Evolutionary conservation across 2,329 filamentous ascomycete species (phyloP), one percentile per base, ranked within the genome.

Genomic region (Mycosphaerella arachidis): DNA sequence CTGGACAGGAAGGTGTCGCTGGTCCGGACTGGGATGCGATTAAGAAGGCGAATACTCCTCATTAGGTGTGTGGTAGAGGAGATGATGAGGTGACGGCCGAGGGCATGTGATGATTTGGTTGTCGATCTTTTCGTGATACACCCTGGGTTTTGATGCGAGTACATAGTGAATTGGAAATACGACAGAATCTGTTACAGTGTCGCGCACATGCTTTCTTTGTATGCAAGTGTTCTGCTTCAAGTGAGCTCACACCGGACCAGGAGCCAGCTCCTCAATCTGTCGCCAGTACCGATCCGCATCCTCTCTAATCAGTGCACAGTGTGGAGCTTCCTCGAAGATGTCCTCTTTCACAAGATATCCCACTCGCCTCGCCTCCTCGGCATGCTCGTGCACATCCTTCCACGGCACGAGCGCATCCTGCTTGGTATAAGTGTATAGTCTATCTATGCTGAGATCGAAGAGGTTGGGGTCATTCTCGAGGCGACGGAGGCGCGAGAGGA

Each of bases 241-340:
- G 7, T 29, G 50, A 10, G 3, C 30, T 52, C 18, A 52, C 5
- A 18, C 50, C 20, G 53, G 50, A n/a, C 50, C 50, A 31, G 29
- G 16, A 18, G 35, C 29, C 27, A 59, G 16, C 16, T 40, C 37
- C 31, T 57, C 30, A 7, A 78, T 66, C 10, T 71, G 72, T 27
- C 52, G 60, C 86, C 85, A 88, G 67, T 88, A 89, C 69, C 80
- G 76, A 33, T 77, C 77, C 0, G 81, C 79, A 57, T 85, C 79
- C 70, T 79, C 73, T 18, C 81, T 76, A 75, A 88, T 81, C 68
- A 88, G 84, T 1, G 82, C 84, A 18, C 86, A 85, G 70, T 89
- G 86, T 1, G 79, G 74, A 53, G 81, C 85, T 4, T 79, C 81
- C 53, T 84, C 78, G 62, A 88, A 88, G 31, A 80, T 67, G 59